Evolutionary conservation across 129 eudicot species (phyloP), one percentile per base, ranked within the genome.

Genomic region (Dittrichia graveolens): DNA sequence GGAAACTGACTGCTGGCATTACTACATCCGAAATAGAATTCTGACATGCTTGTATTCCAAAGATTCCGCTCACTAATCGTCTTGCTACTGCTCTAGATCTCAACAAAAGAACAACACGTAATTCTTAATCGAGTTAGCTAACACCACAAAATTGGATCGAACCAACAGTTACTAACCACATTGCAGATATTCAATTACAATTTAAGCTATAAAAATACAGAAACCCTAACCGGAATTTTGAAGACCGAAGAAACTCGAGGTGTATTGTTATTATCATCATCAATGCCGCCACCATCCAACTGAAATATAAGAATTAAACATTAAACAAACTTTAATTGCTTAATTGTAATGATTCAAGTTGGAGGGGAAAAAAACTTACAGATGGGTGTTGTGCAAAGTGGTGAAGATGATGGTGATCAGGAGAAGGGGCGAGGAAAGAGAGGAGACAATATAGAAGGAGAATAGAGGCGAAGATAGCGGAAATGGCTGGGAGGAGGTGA

Each of bases 21-120:
- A 75, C 95, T 87, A 80, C 98, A 93, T 68, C 98, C 98, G 56
- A 74, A 76, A 74, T 81, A 93, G 55, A 80, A 87, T 11, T 75
- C 56, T 2, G 96, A 85, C 71, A 67, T 80, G 35, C 72, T 84
- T 2, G 91, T 78, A 31, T 74, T 85, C 96, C 96, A 93, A 43
- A 89, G 79, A 79, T 93, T 83, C 11, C 81, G 79, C 45, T 72
- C 60, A 61, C 60, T 71, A 37, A 59, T 56, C 50, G 40, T 72
- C 81, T 82, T 85, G 61, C 91, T 81, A 81, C 69, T 64, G 31
- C 60, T 61, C 98, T 93, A 84, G 73, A 85, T 75, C 79, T 42
- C 84, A 79, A 47, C 41, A 76, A 48, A 64, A 53, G 66, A 73
- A 6, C 5, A 76, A 53, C 66, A 48, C 48, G 48, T 6, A 5